These are phyloP conservation scores for Coniella vitis DNA, from an alignment of 2,329 filamentous ascomycete species.

Conservation along the genomic window DNA sequence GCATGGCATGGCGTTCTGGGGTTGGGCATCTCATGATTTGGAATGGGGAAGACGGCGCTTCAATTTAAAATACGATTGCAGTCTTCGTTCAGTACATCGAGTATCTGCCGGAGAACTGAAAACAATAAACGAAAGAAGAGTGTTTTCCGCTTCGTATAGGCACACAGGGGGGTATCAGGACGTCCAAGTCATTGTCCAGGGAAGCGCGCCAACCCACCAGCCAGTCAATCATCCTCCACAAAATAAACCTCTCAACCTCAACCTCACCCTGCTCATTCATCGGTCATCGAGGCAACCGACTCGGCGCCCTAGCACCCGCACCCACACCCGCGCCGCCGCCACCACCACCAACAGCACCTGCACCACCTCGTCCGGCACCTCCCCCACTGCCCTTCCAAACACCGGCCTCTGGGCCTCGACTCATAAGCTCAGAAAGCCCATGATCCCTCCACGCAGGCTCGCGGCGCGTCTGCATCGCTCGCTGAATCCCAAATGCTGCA, in stretches of 20 bases:
- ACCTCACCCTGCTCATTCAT: no score
- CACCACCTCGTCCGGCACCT: conserved; percentile 6
- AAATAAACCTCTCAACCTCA: no score
- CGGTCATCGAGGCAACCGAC: not conserved
- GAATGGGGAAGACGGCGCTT: no score
- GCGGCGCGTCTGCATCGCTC: conserved; percentile 64
- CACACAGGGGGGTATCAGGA: no score
- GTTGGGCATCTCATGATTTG: not conserved
- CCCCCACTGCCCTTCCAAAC: conserved; percentile 18
- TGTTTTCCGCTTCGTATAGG: no score
- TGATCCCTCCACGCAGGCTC: conserved; percentile 76
- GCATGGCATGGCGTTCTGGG: conserved; percentile 13
- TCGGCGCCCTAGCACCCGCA: conserved; percentile 5
- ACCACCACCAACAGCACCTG: conserved; percentile 12
- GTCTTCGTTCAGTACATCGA: no score
- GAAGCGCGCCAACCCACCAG: not conserved
- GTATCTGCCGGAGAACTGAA: no score
- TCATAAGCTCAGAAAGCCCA: conserved; percentile 65
- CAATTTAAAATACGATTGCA: no score
- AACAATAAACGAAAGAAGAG: no score
- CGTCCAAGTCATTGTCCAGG: no score
- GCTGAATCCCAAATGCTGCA: conserved; percentile 78
- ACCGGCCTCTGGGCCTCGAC: conserved; percentile 42
- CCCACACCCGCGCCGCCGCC: conserved; percentile 7
- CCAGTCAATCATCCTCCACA: not conserved